Base-by-base conservation (phyloP, 2,329 filamentous ascomycete species). In the Trichoderma sp. region DNA sequence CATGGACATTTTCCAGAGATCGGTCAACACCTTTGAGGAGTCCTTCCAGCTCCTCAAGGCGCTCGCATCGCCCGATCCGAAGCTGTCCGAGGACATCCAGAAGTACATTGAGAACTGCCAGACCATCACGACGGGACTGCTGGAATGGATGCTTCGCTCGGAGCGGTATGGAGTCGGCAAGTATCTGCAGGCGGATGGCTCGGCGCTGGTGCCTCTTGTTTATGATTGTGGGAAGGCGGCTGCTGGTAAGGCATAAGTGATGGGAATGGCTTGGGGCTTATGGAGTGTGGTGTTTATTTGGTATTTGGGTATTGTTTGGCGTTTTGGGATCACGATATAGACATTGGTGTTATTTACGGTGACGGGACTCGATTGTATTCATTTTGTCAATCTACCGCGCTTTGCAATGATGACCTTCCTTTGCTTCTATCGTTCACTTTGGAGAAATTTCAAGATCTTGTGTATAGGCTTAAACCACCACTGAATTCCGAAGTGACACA, bases 91-190 rank as follows among this genome's bases (percentile, higher is more conserved):
- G 14, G 57, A 60, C n/a, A 28, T 60, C 0, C 28, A 60, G 14
- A 60, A 60, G 1, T 60, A 60, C n/a, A 26, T 60, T 12, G 19
- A 60, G 5, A 60, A 60, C 7, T 60, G 57, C 21, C 57, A 60
- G 21, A 60, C 57, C 7, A 60, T 60, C 21, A 45, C 45, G 5
- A 60, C 57, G 12, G 57, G 57, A 2, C 19, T 60, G 9, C 28
- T 60, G 9, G 57, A 60, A 39, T 60, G 57, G 57, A 60, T 60
- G 57, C n/a, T 60, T 30, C 17, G 24, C 15, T 60, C 57, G 7
- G 45, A 60, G 26, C n/a, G 57, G 26, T 60, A 60, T n/a, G 45
- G 45, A 4, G 19, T 60, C 15, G 21, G 12, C 15, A 60, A 50
- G 14, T 15, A 60, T 50, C 45, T 60, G 9, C 57, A 60, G 7